These are phyloP conservation scores for Chytriomyces confervae DNA, from an alignment of 192 early-diverging fungal species.

Conservation along the genomic window DNA sequence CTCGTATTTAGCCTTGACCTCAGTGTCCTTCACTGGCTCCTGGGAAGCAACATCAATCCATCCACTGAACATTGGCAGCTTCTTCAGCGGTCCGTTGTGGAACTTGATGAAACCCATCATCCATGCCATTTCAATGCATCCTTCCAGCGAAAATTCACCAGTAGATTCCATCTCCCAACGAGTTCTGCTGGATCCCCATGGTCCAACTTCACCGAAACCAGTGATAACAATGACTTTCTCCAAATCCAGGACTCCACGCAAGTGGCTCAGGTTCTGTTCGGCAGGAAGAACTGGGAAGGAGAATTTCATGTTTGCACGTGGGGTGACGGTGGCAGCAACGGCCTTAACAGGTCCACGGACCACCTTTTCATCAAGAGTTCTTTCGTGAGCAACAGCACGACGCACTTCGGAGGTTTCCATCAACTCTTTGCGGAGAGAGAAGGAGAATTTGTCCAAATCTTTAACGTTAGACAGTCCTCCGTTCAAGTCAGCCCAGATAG, in stretches of 20 bases:
- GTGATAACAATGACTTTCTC: conserved; percentile 92
- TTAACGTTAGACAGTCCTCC: conserved; percentile 89
- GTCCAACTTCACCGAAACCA: conserved; percentile 93
- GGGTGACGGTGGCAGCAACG: conserved; percentile 66
- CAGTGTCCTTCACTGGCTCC: conserved; percentile 83
- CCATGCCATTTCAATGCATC: conserved; percentile 97
- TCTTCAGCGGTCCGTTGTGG: conserved; percentile 82
- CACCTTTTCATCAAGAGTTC: conserved; percentile 78
- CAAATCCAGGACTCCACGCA: conserved; percentile 81
- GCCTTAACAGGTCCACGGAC: conserved; percentile 70
- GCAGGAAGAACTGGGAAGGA: conserved; percentile 72
- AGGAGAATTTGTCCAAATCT: conserved; percentile 80
- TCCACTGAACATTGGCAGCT: conserved; percentile 77
- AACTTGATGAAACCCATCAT: conserved; percentile 96
- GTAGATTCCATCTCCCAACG: conserved; percentile 96
- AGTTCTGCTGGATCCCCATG: conserved; percentile 87
- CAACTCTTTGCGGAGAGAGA: conserved; percentile 75
- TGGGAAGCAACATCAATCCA: conserved; percentile 89
- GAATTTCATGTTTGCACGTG: conserved; percentile 86
- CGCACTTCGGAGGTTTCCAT: conserved; percentile 86
- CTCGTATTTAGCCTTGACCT: conserved; percentile 91
- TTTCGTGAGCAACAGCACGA: conserved; percentile 80
- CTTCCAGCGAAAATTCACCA: conserved; percentile 86
- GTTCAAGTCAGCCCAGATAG: conserved; percentile 89
- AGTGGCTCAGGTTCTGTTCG: conserved; percentile 68